A percentile compares a stretch with the other conserved stretches of the same genome.
Evolutionary conservation across 192 early-diverging fungal genomes (phyloP).

Genomic region (Coemansia sp.): DNA sequence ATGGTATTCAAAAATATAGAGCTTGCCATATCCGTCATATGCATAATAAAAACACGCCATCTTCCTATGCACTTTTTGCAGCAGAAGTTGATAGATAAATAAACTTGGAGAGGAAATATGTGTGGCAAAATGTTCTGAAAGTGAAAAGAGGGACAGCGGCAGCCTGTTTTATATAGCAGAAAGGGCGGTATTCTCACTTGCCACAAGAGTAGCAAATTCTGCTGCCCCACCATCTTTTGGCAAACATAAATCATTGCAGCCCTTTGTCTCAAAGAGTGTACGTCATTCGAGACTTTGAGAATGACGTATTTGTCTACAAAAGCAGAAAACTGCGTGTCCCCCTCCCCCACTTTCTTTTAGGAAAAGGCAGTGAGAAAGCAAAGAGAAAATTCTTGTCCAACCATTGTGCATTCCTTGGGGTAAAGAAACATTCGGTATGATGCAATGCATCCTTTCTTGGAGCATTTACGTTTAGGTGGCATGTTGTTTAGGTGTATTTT

Average conservation of each 20-base stretch:
- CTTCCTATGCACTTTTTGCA: neutral
- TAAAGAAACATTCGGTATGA: no score
- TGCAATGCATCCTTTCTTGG: no score
- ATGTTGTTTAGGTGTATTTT: no score
- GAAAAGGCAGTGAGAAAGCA: neutral
- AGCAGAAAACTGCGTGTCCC: neutral
- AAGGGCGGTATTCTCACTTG: neutral
- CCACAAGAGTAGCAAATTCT: no score
- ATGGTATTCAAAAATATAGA: no score
- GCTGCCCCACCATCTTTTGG: neutral
- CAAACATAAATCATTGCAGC: no score
- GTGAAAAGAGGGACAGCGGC: neutral
- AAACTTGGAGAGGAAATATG: neutral
- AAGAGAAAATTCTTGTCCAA: neutral
- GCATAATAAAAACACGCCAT: no score
- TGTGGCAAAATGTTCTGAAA: neutral
- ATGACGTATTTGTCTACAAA: neutral
- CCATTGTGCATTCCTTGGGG: no score
- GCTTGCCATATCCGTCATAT: no score
- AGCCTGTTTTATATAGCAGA: neutral
- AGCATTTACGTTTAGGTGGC: no score
- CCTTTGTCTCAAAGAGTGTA: neutral
- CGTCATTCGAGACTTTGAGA: neutral
- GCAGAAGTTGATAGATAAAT: neutral
- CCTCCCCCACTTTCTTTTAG: neutral